phyloP scores from a whole-genome alignment of 768 basidiomycete species.

The Hygrophoropsis aurantiaca region DNA sequence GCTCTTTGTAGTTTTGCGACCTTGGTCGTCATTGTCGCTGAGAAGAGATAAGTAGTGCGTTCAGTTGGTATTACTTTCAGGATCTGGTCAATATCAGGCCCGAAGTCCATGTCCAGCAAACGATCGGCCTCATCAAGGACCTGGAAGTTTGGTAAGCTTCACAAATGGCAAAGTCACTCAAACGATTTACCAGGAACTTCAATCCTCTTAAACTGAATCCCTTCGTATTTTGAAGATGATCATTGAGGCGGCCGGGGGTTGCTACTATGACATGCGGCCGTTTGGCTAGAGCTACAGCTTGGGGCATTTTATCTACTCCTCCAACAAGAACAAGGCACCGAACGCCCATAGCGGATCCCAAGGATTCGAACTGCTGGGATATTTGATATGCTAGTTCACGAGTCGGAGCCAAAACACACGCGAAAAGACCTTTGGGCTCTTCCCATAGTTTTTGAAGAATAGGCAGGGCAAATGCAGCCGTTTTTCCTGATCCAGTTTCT shows the following conservation, averaged over 20 bases:
- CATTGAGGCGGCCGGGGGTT: constrained; percentile 89
- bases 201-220: constrained; percentile 86
- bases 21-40: constrained; percentile 98
- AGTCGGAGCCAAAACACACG: constrained; percentile 94
- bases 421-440: constrained; percentile 90
- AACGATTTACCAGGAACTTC: constrained; percentile 76
- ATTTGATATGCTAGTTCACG: constrained; percentile 98
- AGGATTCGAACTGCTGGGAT: constrained; percentile 90
- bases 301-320: constrained; percentile 88
- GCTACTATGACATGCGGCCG: constrained; percentile 93
- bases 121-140: constrained; percentile 98
- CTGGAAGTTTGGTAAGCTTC: constrained; percentile 36
- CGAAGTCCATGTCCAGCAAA: constrained; percentile 94
- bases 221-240: constrained; percentile 96
- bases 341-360: constrained; percentile 92
- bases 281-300: constrained; percentile 90
- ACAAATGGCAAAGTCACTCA: no score
- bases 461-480: constrained; percentile 94
- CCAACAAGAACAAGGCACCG: constrained; percentile 92
- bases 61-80: constrained; percentile 93
- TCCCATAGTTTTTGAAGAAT: constrained; percentile 97
- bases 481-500: constrained; percentile 96
- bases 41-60: constrained; percentile 93
- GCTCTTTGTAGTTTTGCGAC: constrained; percentile 95
- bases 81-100: constrained; percentile 93